A percentile compares a stretch with the other conserved stretches of the same genome.
Conservation (phyloP, 208 protist genomes). For the Wallacemonas sp. region DNA sequence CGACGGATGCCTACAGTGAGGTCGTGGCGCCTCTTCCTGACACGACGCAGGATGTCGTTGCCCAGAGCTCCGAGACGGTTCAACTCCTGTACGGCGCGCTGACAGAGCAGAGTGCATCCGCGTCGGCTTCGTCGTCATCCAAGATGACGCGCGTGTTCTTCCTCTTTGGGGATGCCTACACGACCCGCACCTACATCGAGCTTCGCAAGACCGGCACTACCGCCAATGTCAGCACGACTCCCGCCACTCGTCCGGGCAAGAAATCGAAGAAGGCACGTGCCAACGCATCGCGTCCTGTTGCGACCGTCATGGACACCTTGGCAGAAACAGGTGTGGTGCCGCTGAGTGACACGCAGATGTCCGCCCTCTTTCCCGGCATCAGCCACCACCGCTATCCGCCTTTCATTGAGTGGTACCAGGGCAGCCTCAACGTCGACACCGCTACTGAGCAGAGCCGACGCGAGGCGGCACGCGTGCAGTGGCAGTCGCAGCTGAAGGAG, state of each 20-base stretch:
- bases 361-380: slow-evolving; percentile 26
- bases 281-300: slow-evolving; percentile 4
- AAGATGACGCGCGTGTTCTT: slow-evolving; percentile 52
- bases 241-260: slow-evolving; percentile 2
- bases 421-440: slow-evolving; percentile 29
- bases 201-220: background rate
- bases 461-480: slow-evolving; percentile 25
- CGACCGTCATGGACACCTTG: slow-evolving; percentile 36
- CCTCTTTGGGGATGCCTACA: slow-evolving; percentile 75
- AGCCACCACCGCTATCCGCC: slow-evolving; percentile 37
- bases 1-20: background rate
- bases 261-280: background rate
- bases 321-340: slow-evolving; percentile 17
- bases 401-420: slow-evolving; percentile 66
- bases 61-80: slow-evolving; percentile 10
- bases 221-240: background rate
- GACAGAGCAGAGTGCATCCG: slow-evolving; percentile 22
- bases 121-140: slow-evolving; percentile 16
- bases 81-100: slow-evolving; percentile 26
- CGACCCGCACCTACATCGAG: slow-evolving; percentile 47
- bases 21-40: background rate
- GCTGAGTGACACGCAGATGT: slow-evolving; percentile 7
- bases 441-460: slow-evolving; percentile 30
- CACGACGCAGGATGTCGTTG: background rate
- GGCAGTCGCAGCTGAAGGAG: slow-evolving; percentile 43